These are phyloP conservation scores for Fraxinus paxiana DNA, from an alignment of 305 asterid species.

Conservation along the genomic window DNA sequence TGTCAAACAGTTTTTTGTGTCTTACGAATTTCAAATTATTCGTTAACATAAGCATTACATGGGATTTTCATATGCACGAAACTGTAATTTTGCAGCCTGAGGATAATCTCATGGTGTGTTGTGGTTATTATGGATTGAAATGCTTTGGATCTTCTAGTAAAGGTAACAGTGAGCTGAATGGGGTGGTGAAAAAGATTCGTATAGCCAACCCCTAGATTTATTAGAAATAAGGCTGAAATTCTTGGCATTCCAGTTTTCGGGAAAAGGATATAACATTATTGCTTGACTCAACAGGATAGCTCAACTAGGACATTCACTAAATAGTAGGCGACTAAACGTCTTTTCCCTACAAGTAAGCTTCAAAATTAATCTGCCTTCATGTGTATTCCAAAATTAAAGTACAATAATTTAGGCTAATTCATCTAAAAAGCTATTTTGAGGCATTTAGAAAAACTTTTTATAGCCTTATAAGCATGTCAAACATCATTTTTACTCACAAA, in stretches of 20 bases:
- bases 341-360: not conserved
- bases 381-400: not conserved
- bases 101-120: not conserved
- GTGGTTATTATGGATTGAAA: not conserved
- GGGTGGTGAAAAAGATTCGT: not conserved
- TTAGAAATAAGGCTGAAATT: not conserved
- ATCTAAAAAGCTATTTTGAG: not conserved
- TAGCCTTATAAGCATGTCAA: not conserved
- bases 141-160: not conserved
- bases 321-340: not conserved
- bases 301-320: not conserved
- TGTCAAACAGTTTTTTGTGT: not conserved
- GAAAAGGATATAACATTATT: not conserved
- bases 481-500: not conserved
- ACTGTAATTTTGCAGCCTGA: not conserved
- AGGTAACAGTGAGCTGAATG: not conserved
- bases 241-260: not conserved
- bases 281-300: not conserved
- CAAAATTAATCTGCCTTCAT: not conserved
- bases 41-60: not conserved
- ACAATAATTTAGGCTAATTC: not conserved
- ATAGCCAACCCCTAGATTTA: not conserved
- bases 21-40: not conserved
- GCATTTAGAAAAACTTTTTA: not conserved
- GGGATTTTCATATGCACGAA: not conserved